phyloP scores from a whole-genome alignment of 148 eudicot species.

The Vaccinium corymbosum region DNA sequence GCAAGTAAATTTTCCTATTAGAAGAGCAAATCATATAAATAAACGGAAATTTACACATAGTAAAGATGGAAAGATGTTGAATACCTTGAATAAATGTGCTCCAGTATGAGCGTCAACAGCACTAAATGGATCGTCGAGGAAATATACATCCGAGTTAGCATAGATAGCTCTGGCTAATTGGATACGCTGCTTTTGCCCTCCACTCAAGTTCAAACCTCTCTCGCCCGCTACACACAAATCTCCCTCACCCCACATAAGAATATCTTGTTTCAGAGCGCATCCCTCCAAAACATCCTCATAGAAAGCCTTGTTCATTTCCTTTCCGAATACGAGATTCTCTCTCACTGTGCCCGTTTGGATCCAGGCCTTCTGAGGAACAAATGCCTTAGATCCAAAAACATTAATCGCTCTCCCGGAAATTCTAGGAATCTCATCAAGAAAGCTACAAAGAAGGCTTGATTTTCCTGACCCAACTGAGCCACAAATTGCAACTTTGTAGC shows the following conservation, averaged over 20 bases:
- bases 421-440: constrained; percentile 80
- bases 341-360: constrained; percentile 87
- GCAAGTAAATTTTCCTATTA: constrained; percentile 21
- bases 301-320: constrained; percentile 49
- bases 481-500: constrained; percentile 78
- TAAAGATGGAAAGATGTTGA: constrained; percentile 13
- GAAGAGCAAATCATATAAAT: background rate
- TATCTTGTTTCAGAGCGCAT: constrained; percentile 71
- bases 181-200: constrained; percentile 90
- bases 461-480: constrained; percentile 94
- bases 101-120: constrained; percentile 96
- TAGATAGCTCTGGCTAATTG: constrained; percentile 86
- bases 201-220: constrained; percentile 81
- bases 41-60: background rate
- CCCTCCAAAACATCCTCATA: constrained; percentile 74
- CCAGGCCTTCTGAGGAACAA: constrained; percentile 90
- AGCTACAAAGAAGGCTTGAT: constrained; percentile 75
- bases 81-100: constrained; percentile 80
- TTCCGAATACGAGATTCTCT: constrained; percentile 79
- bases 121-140: constrained; percentile 96
- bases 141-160: constrained; percentile 70
- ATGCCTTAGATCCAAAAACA: constrained; percentile 74
- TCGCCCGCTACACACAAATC: constrained; percentile 85
- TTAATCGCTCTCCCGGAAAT: constrained; percentile 51
- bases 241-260: constrained; percentile 71